Base-by-base conservation (phyloP, 2,329 filamentous ascomycete genomes). In the Fusarium camptoceras region DNA sequence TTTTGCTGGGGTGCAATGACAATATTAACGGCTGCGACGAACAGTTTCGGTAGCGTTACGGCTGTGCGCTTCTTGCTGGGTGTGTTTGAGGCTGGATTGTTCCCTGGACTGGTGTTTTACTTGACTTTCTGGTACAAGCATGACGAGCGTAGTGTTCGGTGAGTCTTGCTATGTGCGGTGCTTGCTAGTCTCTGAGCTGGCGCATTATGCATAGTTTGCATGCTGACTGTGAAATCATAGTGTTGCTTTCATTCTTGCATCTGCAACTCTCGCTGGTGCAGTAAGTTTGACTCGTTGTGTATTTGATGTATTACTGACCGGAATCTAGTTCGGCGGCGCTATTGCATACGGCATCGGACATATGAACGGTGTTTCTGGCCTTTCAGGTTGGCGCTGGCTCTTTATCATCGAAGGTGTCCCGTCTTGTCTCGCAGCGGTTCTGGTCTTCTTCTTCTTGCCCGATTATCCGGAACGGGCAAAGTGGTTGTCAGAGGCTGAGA, bases 101-200 rank as follows among this genome's bases (percentile, higher is more conserved):
- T 93, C 65, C 78, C 78, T 0, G 78, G 78, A 0, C 79, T 92
- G 70, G 86, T 88, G 1, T 82, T 89, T 78, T 93, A 92, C 71
- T 81, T 94, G 49, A 93, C 91, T 0, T 88, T 93, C 66, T 94
- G 92, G 85, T 94, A 94, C 78, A 89, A 86, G 46, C 87, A 88
- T 70, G 85, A 88, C 20, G 91, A 94, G 79, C 85, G 92, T 6
- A 91, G 90, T 24, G 80, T 93, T n/a, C 86, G 79, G 77, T 79
- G 55, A 66, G 77, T 73, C 22, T 43, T 31, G 31, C 28, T 4
- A 27, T 48, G 5, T 22, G 25, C 8, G 20, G 14, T 30, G 30
- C 30, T 39, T 18, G 46, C 25, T 15, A 25, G 42, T n/a, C 62
- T 63, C 46, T 55, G 30, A 20, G 59, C 31, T 42, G 20, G 48